Evolutionary conservation across 1,139 yeast species (phyloP).

Genomic region (Oligophagozyma castellii): DNA sequence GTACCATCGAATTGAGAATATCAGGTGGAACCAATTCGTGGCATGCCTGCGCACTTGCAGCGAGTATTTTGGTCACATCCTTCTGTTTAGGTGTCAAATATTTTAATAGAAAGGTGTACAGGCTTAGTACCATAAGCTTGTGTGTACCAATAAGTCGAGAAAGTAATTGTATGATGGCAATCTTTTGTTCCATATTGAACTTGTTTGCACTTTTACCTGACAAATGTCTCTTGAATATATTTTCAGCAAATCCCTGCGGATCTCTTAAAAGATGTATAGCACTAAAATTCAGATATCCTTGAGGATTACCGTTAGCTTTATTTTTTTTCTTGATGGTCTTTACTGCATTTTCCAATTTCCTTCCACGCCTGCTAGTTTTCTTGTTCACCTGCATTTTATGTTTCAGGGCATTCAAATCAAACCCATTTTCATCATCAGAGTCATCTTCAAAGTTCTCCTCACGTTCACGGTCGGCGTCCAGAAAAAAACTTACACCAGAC

Average conservation of each 20-base stretch:
- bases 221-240: conserved; percentile 56
- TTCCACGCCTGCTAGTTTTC: conserved; percentile 66
- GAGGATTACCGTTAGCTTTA: conserved; percentile 35
- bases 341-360: conserved; percentile 60
- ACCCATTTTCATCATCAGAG: conserved; percentile 58
- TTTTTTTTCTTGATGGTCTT: conserved; percentile 52
- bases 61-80: conserved; percentile 90
- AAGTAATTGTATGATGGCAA: conserved; percentile 71
- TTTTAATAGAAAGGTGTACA: conserved; percentile 77
- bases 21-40: conserved; percentile 98
- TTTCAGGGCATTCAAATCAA: conserved; percentile 54
- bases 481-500: conserved; percentile 80
- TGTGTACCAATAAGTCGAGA: conserved; percentile 89
- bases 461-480: conserved; percentile 92
- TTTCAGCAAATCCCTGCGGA: conserved; percentile 96
- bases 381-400: conserved; percentile 79
- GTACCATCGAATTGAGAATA: conserved; percentile 57
- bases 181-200: conserved; percentile 77
- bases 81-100: conserved; percentile 88
- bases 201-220: conserved; percentile 51
- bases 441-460: conserved; percentile 69
- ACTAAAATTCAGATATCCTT: conserved; percentile 77
- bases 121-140: conserved; percentile 77
- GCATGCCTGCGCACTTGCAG: conserved; percentile 92
- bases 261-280: conserved; percentile 90